Evolutionary conservation across 1,139 yeast genomes (phyloP).

Genomic region (Candida buenavistaensis): DNA sequence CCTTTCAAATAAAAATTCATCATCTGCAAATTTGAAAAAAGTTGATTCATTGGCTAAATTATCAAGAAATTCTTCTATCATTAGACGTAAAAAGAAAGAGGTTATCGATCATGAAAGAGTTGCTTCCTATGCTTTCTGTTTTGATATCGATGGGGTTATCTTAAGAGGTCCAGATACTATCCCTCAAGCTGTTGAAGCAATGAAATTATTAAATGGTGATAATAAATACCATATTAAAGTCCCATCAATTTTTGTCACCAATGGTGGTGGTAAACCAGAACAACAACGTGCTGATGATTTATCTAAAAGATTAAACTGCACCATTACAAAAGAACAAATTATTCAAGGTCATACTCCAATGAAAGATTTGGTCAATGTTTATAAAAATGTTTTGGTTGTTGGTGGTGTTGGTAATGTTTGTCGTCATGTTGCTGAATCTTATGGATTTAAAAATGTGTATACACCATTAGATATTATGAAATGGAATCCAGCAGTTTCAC

Average conservation of each 20-base stretch:
- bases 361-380: constrained; percentile 68
- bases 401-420: constrained; percentile 88
- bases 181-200: constrained; percentile 73
- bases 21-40: constrained; percentile 43
- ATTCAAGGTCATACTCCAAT: constrained; percentile 91
- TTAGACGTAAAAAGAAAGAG: constrained; percentile 48
- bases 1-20: constrained; percentile 37
- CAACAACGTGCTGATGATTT: constrained; percentile 67
- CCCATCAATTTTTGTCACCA: constrained; percentile 85
- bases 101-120: constrained; percentile 68
- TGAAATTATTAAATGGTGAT: constrained; percentile 68
- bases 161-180: constrained; percentile 79
- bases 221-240: constrained; percentile 77
- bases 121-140: constrained; percentile 83
- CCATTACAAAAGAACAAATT: constrained; percentile 71
- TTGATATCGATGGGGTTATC: constrained; percentile 84
- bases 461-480: constrained; percentile 79
- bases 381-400: constrained; percentile 73
- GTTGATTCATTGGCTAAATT: constrained; percentile 51
- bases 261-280: constrained; percentile 88
- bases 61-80: constrained; percentile 53
- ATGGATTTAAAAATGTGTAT: constrained; percentile 73
- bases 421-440: constrained; percentile 72
- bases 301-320: constrained; percentile 56
- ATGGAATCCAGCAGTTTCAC: constrained; percentile 85